These are phyloP conservation scores for Suillus decipiens DNA, from an alignment of 768 basidiomycete genomes.

Conservation along the genomic window DNA sequence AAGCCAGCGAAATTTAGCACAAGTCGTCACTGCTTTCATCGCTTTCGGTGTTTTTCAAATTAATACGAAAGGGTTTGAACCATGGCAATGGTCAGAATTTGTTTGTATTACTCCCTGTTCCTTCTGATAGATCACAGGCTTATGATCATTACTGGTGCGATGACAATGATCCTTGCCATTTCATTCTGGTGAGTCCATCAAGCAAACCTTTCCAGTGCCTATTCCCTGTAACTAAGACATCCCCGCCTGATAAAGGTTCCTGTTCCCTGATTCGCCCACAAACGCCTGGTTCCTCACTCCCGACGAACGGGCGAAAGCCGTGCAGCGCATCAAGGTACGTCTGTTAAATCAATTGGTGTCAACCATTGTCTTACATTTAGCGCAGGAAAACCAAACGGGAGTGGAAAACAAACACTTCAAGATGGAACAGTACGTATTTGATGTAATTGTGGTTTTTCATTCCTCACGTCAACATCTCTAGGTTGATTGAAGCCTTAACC, in stretches of 20 bases:
- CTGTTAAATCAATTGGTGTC: background rate
- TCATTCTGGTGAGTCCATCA: slow-evolving; percentile 49
- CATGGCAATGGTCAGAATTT: slow-evolving; percentile 62
- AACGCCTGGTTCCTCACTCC: slow-evolving; percentile 66
- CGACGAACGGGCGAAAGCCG: slow-evolving; percentile 54
- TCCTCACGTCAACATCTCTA: slow-evolving; percentile 23
- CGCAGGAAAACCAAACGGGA: slow-evolving; percentile 65
- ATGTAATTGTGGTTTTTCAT: background rate
- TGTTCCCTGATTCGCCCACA: slow-evolving; percentile 70
- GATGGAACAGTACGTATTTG: slow-evolving; percentile 57
- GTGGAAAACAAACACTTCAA: slow-evolving; percentile 78
- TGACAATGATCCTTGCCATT: slow-evolving; percentile 51
- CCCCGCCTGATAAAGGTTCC: slow-evolving; percentile 38
- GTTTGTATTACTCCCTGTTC: slow-evolving; percentile 7
- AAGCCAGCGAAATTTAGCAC: slow-evolving; percentile 39
- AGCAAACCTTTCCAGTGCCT: background rate
- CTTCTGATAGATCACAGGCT: slow-evolving; percentile 39
- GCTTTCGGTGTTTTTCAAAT: slow-evolving; percentile 64
- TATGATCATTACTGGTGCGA: slow-evolving; percentile 61
- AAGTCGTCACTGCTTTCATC: slow-evolving; percentile 62
- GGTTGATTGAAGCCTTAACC: slow-evolving; percentile 58
- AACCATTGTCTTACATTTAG: background rate
- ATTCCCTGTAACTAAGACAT: background rate
- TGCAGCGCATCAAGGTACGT: slow-evolving; percentile 57
- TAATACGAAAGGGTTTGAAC: slow-evolving; percentile 49